Evolutionary conservation across 1,139 yeast genomes (phyloP), one percentile per base, ranked within the genome.

Genomic region (Candida dubliniensis): DNA sequence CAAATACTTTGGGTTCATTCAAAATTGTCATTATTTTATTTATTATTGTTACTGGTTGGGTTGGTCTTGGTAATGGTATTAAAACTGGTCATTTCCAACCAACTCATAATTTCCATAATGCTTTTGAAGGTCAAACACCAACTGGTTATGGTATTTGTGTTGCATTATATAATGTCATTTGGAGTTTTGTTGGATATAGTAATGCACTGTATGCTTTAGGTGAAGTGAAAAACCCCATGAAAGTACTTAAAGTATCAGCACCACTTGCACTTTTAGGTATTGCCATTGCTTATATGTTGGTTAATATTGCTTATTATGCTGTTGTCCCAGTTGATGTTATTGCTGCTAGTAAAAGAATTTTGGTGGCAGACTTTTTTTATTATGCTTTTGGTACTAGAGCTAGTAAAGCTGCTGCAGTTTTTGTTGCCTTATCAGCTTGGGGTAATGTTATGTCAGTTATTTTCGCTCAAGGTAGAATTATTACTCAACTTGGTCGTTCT

Each of bases 191-290:
- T 50, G 88, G 88, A 39, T 82, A 82, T 59, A 80, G 85, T 37
- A 87, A 87, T 59, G 93, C 86, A 47, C 86, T 87, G 65, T 87
- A 87, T 59, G 95, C 95, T 10, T 71, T 87, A 47, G 87, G 90
- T 54, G 96, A 87, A 64, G 82, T 84, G 44, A 83, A 80, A 62
- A 73, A 74, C 58, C 79, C 79, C 2, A 62, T 60, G 44, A 70
- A 65, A 52, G 71, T 69, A 23, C 69, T 74, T 57, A 66, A 56
- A 53, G 54, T 63, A 34, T 77, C 78, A 32, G 79, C 78, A 25
- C 79, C 79, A 32, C 44, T 64, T 32, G 78, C 79, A 54, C 71
- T 80, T 50, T 67, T 82, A 38, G 82, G 84, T 44, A 74, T 86
- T 60, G 82, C 85, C 39, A 74, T 86, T 49, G 77, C 87, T 56